phyloP scores from a whole-genome alignment of 352 stramenopile genomes.

The Plasmopara viticola region DNA sequence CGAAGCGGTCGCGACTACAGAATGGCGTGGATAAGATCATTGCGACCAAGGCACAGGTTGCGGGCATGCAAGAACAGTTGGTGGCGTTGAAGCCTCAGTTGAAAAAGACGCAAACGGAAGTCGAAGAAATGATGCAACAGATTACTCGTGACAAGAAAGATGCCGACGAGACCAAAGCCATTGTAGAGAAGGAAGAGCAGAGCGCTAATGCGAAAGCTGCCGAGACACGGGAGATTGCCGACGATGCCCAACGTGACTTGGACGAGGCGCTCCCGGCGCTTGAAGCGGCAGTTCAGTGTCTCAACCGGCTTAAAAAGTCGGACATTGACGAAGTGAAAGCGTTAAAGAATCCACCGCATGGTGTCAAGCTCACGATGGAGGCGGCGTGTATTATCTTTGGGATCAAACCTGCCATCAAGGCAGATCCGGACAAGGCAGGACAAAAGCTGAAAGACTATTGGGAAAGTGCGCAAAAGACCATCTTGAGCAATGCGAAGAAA shows the following conservation, averaged over 20 bases:
- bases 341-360: conserved; percentile 82
- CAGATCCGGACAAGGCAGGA: conserved; percentile 83
- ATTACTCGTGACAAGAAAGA: conserved; percentile 90
- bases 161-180: conserved; percentile 86
- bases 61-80: conserved; percentile 88
- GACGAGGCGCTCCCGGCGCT: conserved; percentile 90
- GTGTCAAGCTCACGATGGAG: conserved; percentile 88
- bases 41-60: conserved; percentile 89
- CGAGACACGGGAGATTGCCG: conserved; percentile 89
- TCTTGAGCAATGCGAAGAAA: conserved; percentile 83
- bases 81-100: conserved; percentile 90
- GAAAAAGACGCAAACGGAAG: conserved; percentile 89
- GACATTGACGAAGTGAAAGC: conserved; percentile 92
- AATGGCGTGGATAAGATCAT: conserved; percentile 92
- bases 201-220: conserved; percentile 88
- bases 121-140: conserved; percentile 92
- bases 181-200: conserved; percentile 89
- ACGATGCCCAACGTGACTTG: conserved; percentile 89
- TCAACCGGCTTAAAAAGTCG: conserved; percentile 90
- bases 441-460: conserved; percentile 90
- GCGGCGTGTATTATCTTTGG: conserved; percentile 92
- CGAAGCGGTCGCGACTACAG: conserved; percentile 77
- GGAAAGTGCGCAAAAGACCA: conserved; percentile 85
- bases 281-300: conserved; percentile 87
- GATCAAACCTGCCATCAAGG: conserved; percentile 88